A percentile compares a stretch with the other conserved stretches of the same genome.
Conservation (phyloP, 768 basidiomycete species). For the Collybia nuda region DNA sequence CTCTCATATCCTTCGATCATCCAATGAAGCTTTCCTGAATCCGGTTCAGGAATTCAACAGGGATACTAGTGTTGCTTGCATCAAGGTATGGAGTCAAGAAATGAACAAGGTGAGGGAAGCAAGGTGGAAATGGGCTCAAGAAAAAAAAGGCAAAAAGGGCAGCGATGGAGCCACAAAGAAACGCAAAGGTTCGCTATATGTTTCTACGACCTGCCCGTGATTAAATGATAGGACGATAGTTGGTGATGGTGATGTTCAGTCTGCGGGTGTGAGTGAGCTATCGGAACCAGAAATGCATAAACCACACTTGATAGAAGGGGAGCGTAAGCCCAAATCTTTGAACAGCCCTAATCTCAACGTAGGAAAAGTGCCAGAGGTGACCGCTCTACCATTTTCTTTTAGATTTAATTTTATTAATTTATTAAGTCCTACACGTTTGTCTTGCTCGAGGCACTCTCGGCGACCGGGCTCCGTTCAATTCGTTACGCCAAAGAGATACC, state of each 20-base stretch:
- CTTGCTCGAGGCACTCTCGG: slow-evolving; percentile 91
- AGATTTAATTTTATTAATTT: not conserved
- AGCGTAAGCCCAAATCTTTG: slow-evolving; percentile 1
- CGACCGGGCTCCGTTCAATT: slow-evolving; percentile 93
- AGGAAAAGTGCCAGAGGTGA: slow-evolving; percentile 16
- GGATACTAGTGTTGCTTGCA: slow-evolving; percentile 89
- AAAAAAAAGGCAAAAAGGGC: slow-evolving; percentile 45
- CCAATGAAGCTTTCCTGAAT: slow-evolving; percentile 90
- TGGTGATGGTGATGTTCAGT: no score
- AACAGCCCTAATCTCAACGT: not conserved
- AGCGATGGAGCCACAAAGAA: slow-evolving; percentile 37
- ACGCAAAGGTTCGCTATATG: slow-evolving; percentile 39
- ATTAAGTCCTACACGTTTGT: slow-evolving; percentile 60
- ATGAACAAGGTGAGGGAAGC: slow-evolving; percentile 60
- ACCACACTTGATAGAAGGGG: no score
- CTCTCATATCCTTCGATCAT: slow-evolving; percentile 75
- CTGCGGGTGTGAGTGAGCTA: not conserved
- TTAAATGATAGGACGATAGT: no score
- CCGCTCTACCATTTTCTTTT: not conserved
- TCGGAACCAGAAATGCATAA: slow-evolving; percentile 4
- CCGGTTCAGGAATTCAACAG: slow-evolving; percentile 99
- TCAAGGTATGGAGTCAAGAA: slow-evolving; percentile 84
- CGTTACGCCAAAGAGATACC: slow-evolving; percentile 98
- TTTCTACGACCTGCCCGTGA: no score
- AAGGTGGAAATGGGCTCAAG: slow-evolving; percentile 55